These are phyloP conservation scores for Dendrobium catenatum DNA, from an alignment of 106 monocot species.

Conservation along the genomic window DNA sequence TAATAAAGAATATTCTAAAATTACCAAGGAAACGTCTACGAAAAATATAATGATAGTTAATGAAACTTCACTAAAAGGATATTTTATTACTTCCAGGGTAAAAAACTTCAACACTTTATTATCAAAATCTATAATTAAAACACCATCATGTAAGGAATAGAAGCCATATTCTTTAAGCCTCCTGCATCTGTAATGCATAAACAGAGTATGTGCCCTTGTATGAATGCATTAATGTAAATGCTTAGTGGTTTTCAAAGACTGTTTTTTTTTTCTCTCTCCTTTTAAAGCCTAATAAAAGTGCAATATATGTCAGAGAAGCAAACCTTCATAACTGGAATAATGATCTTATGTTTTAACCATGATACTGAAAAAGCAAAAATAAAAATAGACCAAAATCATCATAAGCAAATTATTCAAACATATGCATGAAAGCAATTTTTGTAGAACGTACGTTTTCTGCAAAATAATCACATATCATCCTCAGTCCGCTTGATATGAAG, in stretches of 20 bases:
- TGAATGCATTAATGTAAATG: neutral
- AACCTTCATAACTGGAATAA: neutral
- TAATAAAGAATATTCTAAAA: neutral
- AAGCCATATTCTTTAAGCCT: neutral
- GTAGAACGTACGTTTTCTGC: no score
- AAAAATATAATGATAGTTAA: neutral
- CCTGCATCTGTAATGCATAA: neutral
- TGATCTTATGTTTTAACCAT: neutral
- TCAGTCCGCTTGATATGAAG: neutral
- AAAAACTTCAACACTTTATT: neutral
- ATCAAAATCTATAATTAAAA: neutral
- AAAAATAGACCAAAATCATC: neutral
- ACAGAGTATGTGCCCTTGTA: neutral
- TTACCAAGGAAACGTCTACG: neutral
- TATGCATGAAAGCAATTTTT: neutral
- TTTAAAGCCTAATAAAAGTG: neutral
- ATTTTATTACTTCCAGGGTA: neutral
- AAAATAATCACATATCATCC: neutral
- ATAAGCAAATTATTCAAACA: neutral
- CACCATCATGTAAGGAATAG: neutral
- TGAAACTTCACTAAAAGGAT: neutral
- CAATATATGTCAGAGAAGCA: neutral
- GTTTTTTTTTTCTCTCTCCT: neutral
- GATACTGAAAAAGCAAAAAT: neutral
- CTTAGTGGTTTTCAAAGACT: neutral